Conservation (phyloP, 2,329 filamentous ascomycete species). For the Reticulascus tulasneorum region DNA sequence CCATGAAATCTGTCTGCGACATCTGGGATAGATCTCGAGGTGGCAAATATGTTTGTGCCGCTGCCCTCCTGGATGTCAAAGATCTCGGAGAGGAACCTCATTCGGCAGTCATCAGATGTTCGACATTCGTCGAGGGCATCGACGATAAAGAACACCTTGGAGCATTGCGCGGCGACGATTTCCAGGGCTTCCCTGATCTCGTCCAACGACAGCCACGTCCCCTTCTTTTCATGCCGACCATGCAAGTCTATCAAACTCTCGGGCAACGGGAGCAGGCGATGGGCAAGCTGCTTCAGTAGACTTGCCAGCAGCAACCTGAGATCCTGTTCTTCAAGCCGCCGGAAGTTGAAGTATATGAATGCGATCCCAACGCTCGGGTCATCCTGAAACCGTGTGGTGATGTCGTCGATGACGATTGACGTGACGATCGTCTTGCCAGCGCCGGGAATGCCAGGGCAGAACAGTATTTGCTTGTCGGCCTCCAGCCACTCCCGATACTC, state of each 20-base stretch:
- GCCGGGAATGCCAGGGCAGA: conserved; percentile 41
- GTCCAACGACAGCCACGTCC: background rate
- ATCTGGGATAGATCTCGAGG: background rate
- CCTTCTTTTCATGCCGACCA: background rate
- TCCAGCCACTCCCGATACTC: conserved; percentile 30
- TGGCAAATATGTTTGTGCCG: too few relatives aligned
- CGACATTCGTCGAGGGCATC: conserved; percentile 7
- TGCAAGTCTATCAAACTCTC: background rate
- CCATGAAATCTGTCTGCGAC: background rate
- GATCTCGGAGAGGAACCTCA: background rate
- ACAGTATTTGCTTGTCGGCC: conserved; percentile 25
- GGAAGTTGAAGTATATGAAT: conserved; percentile 29
- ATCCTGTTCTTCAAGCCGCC: conserved; percentile 19
- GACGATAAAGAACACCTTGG: background rate
- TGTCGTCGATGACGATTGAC: conserved; percentile 16
- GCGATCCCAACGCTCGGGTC: conserved; percentile 23
- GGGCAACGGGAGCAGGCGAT: conserved; percentile 20
- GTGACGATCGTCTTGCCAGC: conserved; percentile 34
- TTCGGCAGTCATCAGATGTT: background rate
- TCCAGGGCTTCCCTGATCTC: conserved; percentile 1
- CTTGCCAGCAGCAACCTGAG: conserved; percentile 19
- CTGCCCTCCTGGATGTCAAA: background rate
- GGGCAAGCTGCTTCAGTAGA: conserved; percentile 26
- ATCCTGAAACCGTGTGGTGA: conserved; percentile 14
- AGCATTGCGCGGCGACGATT: background rate